Base-by-base conservation (phyloP, 228 moss, liverwort and hornwort genomes). In the Sphagnum fallax region DNA sequence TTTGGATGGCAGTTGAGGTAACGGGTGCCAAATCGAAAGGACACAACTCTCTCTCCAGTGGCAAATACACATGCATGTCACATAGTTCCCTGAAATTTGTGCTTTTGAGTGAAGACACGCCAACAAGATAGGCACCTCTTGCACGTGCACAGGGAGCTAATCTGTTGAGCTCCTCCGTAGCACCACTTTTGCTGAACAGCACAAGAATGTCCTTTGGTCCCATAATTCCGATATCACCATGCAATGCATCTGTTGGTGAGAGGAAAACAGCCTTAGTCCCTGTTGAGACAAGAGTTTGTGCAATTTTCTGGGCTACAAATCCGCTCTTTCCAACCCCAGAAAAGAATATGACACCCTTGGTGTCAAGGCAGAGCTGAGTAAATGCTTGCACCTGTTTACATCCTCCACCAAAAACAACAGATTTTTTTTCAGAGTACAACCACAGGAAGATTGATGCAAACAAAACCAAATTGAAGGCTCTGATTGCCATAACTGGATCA, bases 251-350 rank as follows among this genome's bases (percentile, higher is more conserved):
- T 0, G 89, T 90, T 0, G 95, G 90, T 0, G 90, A 90, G 5
- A 95, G 65, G 67, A 91, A 95, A 18, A 80, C 90, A 50, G 95
- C 92, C 71, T 77, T 92, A 0, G 91, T 92, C 62, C 92, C 92
- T 5, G 89, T 92, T 8, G 95, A 91, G 0, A 92, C 92, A 11
- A 89, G 63, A 6, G 86, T 95, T 73, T 95, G 95, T 0, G 90
- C 87, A 51, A 81, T 84, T 76, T 95, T 95, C 61, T 91, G 92
- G 11, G 95, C 95, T 12, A 95, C 85, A 52, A 91, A 77, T 15
- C 90, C 91, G 67, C 95, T 96, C 81, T 92, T 92, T 50, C 95
- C 92, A 7, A 96, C 92, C 47, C 95, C 89, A 0, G 91, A 85
- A 77, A 96, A 91, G 75, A 92, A 96, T 50, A 96, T 88, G 12